Evolutionary conservation across 306 rosid genomes (phyloP).

Genomic region (Ormosia semicastrata): DNA sequence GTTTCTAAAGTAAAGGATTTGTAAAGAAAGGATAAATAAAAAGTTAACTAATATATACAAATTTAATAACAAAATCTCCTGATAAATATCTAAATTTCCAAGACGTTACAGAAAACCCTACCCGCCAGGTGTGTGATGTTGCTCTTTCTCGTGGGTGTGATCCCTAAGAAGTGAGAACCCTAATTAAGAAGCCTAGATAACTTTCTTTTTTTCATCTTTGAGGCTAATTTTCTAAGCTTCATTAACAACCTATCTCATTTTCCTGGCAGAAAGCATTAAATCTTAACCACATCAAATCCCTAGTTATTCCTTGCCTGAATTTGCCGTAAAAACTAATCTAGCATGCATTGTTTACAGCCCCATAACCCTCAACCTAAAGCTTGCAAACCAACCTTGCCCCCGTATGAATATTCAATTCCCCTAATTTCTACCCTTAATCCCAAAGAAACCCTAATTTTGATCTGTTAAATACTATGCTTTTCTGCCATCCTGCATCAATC

Average conservation of each 20-base stretch:
- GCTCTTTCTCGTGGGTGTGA: background rate
- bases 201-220: background rate
- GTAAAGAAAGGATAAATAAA: too few relatives aligned
- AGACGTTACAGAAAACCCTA: background rate
- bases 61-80: too few relatives aligned
- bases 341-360: background rate
- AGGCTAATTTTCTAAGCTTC: background rate
- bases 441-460: background rate
- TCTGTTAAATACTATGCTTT: background rate
- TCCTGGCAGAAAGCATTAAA: too few relatives aligned
- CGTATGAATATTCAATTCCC: background rate
- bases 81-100: too few relatives aligned
- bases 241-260: background rate
- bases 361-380: background rate
- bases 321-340: background rate
- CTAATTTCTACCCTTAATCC: background rate
- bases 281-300: conserved; percentile 13
- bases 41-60: too few relatives aligned
- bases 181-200: background rate
- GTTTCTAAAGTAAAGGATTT: too few relatives aligned
- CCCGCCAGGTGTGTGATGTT: background rate
- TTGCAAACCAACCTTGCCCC: background rate
- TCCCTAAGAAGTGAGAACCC: background rate
- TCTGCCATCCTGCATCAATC: conserved; percentile 17
- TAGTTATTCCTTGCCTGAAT: background rate